Percentiles rank a stretch among this genome's conserved stretches.
phyloP scores from a whole-genome alignment of 805 yeast species.

The Barnettozyma botsteinii region DNA sequence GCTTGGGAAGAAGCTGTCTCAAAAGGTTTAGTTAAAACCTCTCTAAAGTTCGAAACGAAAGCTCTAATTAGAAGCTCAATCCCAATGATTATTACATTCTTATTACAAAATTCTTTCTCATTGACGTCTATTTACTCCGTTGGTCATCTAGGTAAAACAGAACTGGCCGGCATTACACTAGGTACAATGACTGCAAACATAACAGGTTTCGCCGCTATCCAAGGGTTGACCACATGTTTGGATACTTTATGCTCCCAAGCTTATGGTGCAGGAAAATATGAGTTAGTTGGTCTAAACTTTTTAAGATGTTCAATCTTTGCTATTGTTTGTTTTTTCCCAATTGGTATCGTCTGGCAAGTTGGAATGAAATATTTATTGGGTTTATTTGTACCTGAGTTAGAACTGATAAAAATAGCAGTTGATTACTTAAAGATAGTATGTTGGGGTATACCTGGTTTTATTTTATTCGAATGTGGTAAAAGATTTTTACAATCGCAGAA shows the following conservation, averaged over 20 bases:
- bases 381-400: slow-evolving; percentile 20
- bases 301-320: slow-evolving; percentile 53
- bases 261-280: slow-evolving; percentile 70
- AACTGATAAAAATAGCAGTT: slow-evolving; percentile 38
- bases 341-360: slow-evolving; percentile 21
- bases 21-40: slow-evolving; percentile 20
- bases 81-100: slow-evolving; percentile 24
- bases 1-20: slow-evolving; percentile 25
- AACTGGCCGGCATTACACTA: slow-evolving; percentile 76
- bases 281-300: slow-evolving; percentile 66
- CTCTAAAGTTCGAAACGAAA: slow-evolving; percentile 17
- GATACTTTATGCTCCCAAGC: slow-evolving; percentile 86
- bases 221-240: slow-evolving; percentile 76
- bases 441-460: slow-evolving; percentile 73
- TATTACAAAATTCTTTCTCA: slow-evolving; percentile 25
- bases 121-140: slow-evolving; percentile 37
- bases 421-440: slow-evolving; percentile 52
- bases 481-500: slow-evolving; percentile 82
- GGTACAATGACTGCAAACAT: slow-evolving; percentile 83
- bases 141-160: slow-evolving; percentile 74
- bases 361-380: slow-evolving; percentile 13
- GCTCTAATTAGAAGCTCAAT: slow-evolving; percentile 17
- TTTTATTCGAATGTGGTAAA: slow-evolving; percentile 75
- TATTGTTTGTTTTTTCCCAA: slow-evolving; percentile 22
- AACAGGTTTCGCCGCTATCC: slow-evolving; percentile 67